A percentile compares a stretch with the other conserved stretches of the same genome.
These are phyloP conservation scores for Oenanthe sinensis DNA, from an alignment of 129 eudicot genomes.

Conservation along the genomic window DNA sequence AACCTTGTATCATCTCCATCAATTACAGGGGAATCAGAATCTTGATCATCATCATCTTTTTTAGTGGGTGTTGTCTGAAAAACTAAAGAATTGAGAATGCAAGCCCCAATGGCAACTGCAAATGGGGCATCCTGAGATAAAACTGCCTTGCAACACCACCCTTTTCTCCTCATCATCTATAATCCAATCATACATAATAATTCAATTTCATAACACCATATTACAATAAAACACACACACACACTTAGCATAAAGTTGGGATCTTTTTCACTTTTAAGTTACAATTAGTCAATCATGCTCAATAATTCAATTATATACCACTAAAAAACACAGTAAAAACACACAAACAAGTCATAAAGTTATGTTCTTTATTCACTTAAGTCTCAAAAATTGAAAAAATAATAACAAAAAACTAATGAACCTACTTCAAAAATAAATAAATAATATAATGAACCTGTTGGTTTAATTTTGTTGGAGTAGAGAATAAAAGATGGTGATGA, in stretches of 20 bases:
- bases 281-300: neutral
- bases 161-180: slow-evolving; percentile 26
- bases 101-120: slow-evolving; percentile 71
- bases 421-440: neutral
- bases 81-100: slow-evolving; percentile 60
- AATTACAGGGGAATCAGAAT: slow-evolving; percentile 38
- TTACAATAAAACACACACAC: neutral
- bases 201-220: slow-evolving; percentile 8
- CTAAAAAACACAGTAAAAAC: too few species aligned
- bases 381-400: neutral
- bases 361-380: neutral
- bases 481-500: slow-evolving; percentile 9
- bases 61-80: slow-evolving; percentile 35
- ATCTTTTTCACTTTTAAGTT: neutral
- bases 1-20: slow-evolving; percentile 70
- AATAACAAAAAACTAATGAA: neutral
- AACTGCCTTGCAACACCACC: slow-evolving; percentile 62
- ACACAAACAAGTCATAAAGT: neutral
- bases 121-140: slow-evolving; percentile 60
- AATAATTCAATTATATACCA: too few species aligned
- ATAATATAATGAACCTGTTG: slow-evolving; percentile 25
- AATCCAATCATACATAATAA: neutral
- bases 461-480: neutral
- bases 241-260: neutral
- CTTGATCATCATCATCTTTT: slow-evolving; percentile 41